These are phyloP conservation scores for Adansonia digitata DNA, from an alignment of 345 rosid genomes.

Conservation along the genomic window DNA sequence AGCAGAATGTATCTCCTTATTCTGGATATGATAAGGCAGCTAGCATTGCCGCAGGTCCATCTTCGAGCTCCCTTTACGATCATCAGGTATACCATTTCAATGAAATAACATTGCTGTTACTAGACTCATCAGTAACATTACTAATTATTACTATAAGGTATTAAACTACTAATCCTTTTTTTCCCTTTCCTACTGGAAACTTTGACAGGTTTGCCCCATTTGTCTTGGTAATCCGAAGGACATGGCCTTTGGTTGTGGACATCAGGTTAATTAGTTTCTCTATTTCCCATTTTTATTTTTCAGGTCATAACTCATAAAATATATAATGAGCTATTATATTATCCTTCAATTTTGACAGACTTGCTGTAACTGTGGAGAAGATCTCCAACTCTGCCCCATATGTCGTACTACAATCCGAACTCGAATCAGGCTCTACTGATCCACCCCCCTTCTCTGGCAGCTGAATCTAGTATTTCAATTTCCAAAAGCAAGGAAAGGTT, in stretches of 20 bases:
- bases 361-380: conserved; percentile 70
- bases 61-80: conserved; percentile 38
- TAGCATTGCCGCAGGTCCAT: conserved; percentile 30
- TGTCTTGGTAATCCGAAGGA: conserved; percentile 55
- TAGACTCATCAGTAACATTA: background rate
- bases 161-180: background rate
- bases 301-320: background rate
- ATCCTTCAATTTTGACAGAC: conserved; percentile 33
- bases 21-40: conserved; percentile 30
- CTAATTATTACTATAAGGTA: background rate
- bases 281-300: background rate
- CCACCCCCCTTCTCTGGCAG: background rate
- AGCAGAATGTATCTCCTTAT: conserved; percentile 26
- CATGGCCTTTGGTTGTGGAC: conserved; percentile 89
- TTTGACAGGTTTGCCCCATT: conserved; percentile 60
- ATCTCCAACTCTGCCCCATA: conserved; percentile 62
- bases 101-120: background rate
- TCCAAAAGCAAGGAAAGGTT: conserved; percentile 2
- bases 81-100: conserved; percentile 37
- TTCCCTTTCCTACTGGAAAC: background rate
- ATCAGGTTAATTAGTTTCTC: conserved; percentile 46
- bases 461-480: background rate
- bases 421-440: conserved; percentile 65
- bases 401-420: conserved; percentile 52
- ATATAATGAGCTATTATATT: background rate